Evolutionary conservation across 1,284 basidiomycete species (phyloP).

Genomic region (Cutaneotrichosporon spelunceum): DNA sequence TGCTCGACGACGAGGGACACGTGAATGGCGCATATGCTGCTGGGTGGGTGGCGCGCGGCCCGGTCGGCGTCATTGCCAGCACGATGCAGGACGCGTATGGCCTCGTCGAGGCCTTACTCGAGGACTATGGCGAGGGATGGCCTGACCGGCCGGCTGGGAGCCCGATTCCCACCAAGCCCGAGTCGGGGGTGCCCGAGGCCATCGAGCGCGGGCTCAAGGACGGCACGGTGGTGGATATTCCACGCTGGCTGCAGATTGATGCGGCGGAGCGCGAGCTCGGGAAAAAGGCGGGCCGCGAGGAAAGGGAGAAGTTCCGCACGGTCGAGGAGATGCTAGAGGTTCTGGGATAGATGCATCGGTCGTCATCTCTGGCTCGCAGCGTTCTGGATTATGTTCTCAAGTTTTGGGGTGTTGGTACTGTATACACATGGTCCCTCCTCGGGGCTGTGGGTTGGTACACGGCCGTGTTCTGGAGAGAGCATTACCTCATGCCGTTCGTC

Average conservation of each 20-base stretch:
- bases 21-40: slow-evolving; percentile 76
- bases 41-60: slow-evolving; percentile 91
- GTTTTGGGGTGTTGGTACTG: too few species aligned
- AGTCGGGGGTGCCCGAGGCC: slow-evolving; percentile 32
- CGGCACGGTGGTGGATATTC: slow-evolving; percentile 39
- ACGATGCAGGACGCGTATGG: slow-evolving; percentile 92
- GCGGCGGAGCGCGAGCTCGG: slow-evolving; percentile 30
- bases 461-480: too few species aligned
- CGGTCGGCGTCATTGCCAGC: slow-evolving; percentile 84
- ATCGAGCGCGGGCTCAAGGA: slow-evolving; percentile 26
- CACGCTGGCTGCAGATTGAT: slow-evolving; percentile 46
- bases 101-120: slow-evolving; percentile 39
- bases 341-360: background rate
- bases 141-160: background rate
- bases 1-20: slow-evolving; percentile 39
- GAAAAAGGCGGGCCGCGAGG: slow-evolving; percentile 32
- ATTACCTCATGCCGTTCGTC: too few species aligned
- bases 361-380: background rate
- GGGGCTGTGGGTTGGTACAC: too few species aligned
- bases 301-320: slow-evolving; percentile 53
- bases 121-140: slow-evolving; percentile 31
- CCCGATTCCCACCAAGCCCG: slow-evolving; percentile 21
- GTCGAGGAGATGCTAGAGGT: slow-evolving; percentile 59
- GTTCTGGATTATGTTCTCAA: background rate
- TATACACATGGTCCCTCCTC: too few species aligned